phyloP scores from a whole-genome alignment of 345 rosid genomes.

The Gossypium ekmanianum region DNA sequence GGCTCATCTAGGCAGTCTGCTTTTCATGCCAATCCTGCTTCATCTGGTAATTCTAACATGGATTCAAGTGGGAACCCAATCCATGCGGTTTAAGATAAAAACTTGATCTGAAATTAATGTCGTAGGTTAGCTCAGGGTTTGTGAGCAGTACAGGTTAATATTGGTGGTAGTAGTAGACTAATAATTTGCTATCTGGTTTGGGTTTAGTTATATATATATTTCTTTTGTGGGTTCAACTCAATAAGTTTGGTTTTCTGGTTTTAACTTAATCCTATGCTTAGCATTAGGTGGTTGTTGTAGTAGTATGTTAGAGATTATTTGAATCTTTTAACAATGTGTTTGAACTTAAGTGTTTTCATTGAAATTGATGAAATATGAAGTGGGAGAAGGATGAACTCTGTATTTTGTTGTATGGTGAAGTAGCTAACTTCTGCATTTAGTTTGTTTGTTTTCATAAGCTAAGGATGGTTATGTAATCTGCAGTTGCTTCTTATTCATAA shows the following conservation, averaged over 20 bases:
- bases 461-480: neutral
- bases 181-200: conserved; percentile 34
- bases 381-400: neutral
- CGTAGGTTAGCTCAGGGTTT: conserved; percentile 22
- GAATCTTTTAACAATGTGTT: conserved; percentile 25
- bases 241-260: conserved; percentile 20
- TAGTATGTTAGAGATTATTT: conserved; percentile 34
- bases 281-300: conserved; percentile 25
- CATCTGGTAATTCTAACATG: conserved; percentile 49
- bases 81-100: conserved; percentile 46
- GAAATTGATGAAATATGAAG: neutral
- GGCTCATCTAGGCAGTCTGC: conserved; percentile 90
- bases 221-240: conserved; percentile 29
- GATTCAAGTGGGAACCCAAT: conserved; percentile 47
- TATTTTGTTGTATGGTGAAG: neutral
- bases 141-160: conserved; percentile 28
- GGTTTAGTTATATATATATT: conserved; percentile 20
- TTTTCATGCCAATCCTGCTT: conserved; percentile 74
- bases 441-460: neutral
- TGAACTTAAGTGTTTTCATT: neutral
- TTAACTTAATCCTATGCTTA: conserved; percentile 21
- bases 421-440: neutral
- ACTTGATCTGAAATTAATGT: conserved; percentile 15
- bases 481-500: too few relatives aligned
- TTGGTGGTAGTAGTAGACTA: conserved; percentile 35